Evolutionary conservation across 2,329 filamentous ascomycete genomes (phyloP), one percentile per base, ranked within the genome.

Genomic region (Colletotrichum sp.): DNA sequence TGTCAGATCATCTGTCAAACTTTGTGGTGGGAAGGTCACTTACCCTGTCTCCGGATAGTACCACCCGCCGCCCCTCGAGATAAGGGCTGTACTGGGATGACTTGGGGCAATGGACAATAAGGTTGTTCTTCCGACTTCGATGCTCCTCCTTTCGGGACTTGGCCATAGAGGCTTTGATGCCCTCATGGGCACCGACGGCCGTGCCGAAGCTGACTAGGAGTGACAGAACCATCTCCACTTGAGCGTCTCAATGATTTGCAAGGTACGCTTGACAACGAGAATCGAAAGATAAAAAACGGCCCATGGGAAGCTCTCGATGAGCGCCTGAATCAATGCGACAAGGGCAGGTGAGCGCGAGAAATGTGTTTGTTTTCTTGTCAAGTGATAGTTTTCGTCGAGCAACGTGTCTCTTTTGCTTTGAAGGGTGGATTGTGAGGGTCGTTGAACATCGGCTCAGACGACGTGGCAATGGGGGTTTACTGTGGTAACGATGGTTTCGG

Each of bases 121-220:
- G 83, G 71, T 89, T 88, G 77, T 88, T 88, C 76, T 88, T 88
- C 66, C 87, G 83, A 76, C 83, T 85, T 69, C 88, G 85, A 77
- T 89, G 88, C 74, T 89, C 88, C 77, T 89, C 87, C 59, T 84
- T 84, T 57, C 84, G 86, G 6, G 84, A 82, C 77, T 87, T 87
- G n/a, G 85, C 82, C 79, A 89, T 87, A 10, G 87, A 87, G 49
- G 87, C 84, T 59, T 86, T 83, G 73, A 89, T 88, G 18, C 86
- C 87, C 79, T 89, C 88, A 24, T 86, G 84, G 0, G 86, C 84
- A 75, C 87, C 88, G 73, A 87, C 83, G 72, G 88, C 86, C 26
- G 87, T 85, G 55, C 84, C 84, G 72, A 87, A 85, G 59, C 84
- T 85, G 65, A 86, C 79, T 44, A 87, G 81, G 36, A 87, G 85